Evolutionary conservation across 1,284 basidiomycete genomes (phyloP).

Genomic region (Ceraceosorus bombacis): DNA sequence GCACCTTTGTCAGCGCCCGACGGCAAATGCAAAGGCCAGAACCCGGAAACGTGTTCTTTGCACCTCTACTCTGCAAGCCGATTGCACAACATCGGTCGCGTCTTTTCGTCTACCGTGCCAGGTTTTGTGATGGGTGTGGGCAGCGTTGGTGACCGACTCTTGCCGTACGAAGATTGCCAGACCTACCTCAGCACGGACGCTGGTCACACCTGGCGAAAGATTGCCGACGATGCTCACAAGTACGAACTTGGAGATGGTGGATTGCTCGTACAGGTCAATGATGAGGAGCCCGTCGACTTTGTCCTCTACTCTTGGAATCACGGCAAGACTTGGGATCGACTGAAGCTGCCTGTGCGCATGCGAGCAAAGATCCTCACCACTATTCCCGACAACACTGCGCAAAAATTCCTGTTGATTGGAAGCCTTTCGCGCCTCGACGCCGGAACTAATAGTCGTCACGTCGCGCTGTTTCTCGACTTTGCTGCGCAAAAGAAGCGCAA

Average conservation of each 20-base stretch:
- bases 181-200: conserved; percentile 88
- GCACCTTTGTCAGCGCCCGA: conserved; percentile 61
- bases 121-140: conserved; percentile 94
- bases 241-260: conserved; percentile 93
- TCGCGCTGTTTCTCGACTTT: conserved; percentile 77
- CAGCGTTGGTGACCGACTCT: conserved; percentile 65
- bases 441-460: conserved; percentile 60
- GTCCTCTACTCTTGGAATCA: conserved; percentile 78
- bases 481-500: conserved; percentile 64
- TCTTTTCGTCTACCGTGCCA: conserved; percentile 89
- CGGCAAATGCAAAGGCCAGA: conserved; percentile 57
- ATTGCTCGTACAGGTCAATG: conserved; percentile 74
- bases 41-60: conserved; percentile 64
- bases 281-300: conserved; percentile 70
- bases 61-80: conserved; percentile 86
- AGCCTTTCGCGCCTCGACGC: conserved; percentile 64
- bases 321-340: conserved; percentile 69
- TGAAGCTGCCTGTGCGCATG: conserved; percentile 64
- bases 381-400: conserved; percentile 79
- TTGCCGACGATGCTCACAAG: conserved; percentile 70
- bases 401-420: conserved; percentile 82
- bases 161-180: conserved; percentile 78
- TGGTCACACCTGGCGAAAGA: conserved; percentile 77
- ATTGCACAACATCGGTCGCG: conserved; percentile 82
- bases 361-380: conserved; percentile 75